Percentiles rank a stretch among this genome's conserved stretches.
Evolutionary conservation across 176 grass and related monocot species (phyloP).

Genomic region (Eragrostis nindensis): DNA sequence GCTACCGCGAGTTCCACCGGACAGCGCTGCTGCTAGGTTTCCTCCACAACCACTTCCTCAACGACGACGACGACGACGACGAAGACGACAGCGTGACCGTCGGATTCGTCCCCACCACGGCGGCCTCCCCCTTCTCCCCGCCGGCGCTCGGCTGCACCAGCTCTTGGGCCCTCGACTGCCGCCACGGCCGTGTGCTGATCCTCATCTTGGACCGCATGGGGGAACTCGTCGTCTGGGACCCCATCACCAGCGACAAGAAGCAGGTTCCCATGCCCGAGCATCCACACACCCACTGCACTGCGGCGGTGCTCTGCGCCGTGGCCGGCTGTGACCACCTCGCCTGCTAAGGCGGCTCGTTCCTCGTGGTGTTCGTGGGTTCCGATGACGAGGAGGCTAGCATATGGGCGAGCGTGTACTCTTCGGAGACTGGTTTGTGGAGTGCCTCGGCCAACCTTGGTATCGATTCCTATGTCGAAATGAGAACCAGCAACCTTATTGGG

Average conservation of each 20-base stretch:
- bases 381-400: too few species aligned
- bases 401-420: too few species aligned
- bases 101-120: neutral
- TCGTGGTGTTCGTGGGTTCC: neutral
- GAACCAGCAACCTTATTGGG: neutral
- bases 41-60: neutral
- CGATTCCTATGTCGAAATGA: neutral
- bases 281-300: too few species aligned
- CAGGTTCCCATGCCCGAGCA: neutral
- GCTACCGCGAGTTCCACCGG: constrained; percentile 21
- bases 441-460: too few species aligned
- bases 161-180: neutral
- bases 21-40: neutral
- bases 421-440: too few species aligned
- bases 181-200: constrained; percentile 23
- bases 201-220: too few species aligned
- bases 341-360: neutral
- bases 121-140: neutral
- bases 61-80: too few species aligned
- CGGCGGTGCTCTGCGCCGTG: neutral
- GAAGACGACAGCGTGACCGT: neutral
- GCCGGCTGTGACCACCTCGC: neutral
- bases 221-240: neutral
- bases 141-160: too few species aligned
- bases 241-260: neutral